Base-by-base conservation (phyloP, 805 yeast genomes). In the Ogataea kodamae region DNA sequence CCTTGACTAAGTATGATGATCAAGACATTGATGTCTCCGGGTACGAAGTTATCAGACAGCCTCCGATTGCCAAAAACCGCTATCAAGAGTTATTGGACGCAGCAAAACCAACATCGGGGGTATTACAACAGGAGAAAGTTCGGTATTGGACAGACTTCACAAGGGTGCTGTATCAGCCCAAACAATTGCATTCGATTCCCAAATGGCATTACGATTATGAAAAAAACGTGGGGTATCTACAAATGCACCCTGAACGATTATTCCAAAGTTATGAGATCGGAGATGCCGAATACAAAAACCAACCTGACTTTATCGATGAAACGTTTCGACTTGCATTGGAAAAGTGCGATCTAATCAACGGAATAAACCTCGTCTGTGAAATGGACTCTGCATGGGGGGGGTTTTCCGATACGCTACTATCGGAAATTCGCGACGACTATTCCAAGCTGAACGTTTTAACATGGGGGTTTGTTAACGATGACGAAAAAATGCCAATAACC, bases 341-440 rank as follows among this genome's bases (percentile, higher is more conserved):
- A 52, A 71, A 74, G 40, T 78, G 92, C 53, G 97, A 92, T 54
- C 57, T 65, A 17, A 52, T 89, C 12, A 74, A 71, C 35, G 96
- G 96, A 1, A 38, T 92, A 7, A 83, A 82, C 45, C 30, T 85
- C 0, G 50, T 79, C 2, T 72, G 82, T 0, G 96, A 88, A 33
- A 45, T 80, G 3, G 95, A 85, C 51, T 68, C 76, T 14, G 83
- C 81, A 0, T 90, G 97, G 97, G 81, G 87, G 30, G 95, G 95
- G 0, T 76, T 83, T 46, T 57, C 84, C 4, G 54, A 61, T 24
- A 66, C 67, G 28, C 45, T 78, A 42, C 38, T 88, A 15, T 48
- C 60, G n/a, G 70, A 67, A 6, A 31, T 88, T 12, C 65, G 74
- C 35, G 96, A 89, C 52, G 94, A 85, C 48, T 80, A 72, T 46